Evolutionary conservation across 108 stramenopile genomes (phyloP).

Genomic region (Parmales sp.): DNA sequence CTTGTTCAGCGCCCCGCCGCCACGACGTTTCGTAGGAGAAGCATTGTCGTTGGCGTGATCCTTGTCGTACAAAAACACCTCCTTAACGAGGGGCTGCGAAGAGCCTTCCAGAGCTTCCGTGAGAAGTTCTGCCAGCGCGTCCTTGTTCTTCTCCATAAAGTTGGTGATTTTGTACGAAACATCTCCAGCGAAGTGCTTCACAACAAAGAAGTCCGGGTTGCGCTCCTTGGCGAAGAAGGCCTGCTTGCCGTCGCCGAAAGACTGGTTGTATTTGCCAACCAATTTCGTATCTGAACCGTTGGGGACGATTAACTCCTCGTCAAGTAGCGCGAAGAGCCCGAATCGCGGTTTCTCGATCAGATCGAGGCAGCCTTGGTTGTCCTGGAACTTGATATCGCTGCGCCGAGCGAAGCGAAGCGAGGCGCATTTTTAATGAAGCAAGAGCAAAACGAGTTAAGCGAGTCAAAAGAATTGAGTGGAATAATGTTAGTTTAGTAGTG

Average conservation of each 20-base stretch:
- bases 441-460: too few relatives aligned
- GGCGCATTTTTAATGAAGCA: too few relatives aligned
- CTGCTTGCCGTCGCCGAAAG: background rate
- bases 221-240: background rate
- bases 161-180: conserved; percentile 15
- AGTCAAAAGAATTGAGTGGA: too few relatives aligned
- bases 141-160: conserved; percentile 38
- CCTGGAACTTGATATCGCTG: conserved; percentile 26
- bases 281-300: conserved; percentile 5
- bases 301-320: conserved; percentile 44
- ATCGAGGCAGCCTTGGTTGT: conserved; percentile 50
- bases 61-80: background rate
- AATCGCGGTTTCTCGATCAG: conserved; percentile 41
- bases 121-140: conserved; percentile 38
- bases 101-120: background rate
- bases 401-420: too few relatives aligned
- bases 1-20: background rate
- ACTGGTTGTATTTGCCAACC: background rate
- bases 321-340: conserved; percentile 46
- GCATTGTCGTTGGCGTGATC: background rate
- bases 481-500: too few relatives aligned
- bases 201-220: conserved; percentile 28
- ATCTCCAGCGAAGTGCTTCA: conserved; percentile 14
- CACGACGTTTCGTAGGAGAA: background rate
- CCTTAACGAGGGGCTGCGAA: background rate